phyloP scores from a whole-genome alignment of 2,329 filamentous ascomycete species.

The Penicillium digitatum region DNA sequence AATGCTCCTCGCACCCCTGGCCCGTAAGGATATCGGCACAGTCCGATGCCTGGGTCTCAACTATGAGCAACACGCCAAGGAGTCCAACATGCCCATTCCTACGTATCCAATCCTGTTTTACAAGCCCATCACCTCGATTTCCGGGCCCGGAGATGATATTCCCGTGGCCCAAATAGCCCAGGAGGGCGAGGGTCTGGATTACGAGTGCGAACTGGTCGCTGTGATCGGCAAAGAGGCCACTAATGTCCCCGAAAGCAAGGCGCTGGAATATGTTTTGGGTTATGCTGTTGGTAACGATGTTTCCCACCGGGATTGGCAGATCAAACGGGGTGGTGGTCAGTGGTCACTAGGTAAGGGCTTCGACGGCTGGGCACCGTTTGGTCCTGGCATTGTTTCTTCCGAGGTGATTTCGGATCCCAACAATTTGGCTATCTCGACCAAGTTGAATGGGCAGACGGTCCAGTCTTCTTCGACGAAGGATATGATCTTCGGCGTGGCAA shows the following conservation, averaged over 20 bases:
- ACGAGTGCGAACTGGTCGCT: conserved; percentile 74
- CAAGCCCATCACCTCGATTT: conserved; percentile 64
- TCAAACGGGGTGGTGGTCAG: conserved; percentile 64
- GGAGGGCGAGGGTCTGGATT: conserved; percentile 64
- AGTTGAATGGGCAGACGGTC: conserved; percentile 48
- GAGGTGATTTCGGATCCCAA: conserved; percentile 46
- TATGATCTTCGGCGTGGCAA: conserved; percentile 47
- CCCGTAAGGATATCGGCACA: conserved; percentile 59
- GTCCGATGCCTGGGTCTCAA: conserved; percentile 69
- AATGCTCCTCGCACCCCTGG: conserved; percentile 60
- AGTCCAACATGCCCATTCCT: conserved; percentile 65
- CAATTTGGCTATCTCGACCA: conserved; percentile 43
- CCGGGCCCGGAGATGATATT: conserved; percentile 62
- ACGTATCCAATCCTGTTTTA: conserved; percentile 70
- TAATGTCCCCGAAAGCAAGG: conserved; percentile 62
- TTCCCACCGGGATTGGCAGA: conserved; percentile 74
- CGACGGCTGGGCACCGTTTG: conserved; percentile 70
- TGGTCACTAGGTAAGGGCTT: conserved; percentile 71
- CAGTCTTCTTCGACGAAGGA: conserved; percentile 50
- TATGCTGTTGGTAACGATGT: conserved; percentile 75
- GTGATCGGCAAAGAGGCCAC: conserved; percentile 65
- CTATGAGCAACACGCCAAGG: conserved; percentile 67
- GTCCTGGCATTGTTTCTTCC: conserved; percentile 64
- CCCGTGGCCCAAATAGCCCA: conserved; percentile 64
- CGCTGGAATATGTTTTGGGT: conserved; percentile 69